Percentiles rank a stretch among this genome's conserved stretches.
These are phyloP conservation scores for Lactarius psammicola DNA, from an alignment of 768 basidiomycete species.

Conservation along the genomic window DNA sequence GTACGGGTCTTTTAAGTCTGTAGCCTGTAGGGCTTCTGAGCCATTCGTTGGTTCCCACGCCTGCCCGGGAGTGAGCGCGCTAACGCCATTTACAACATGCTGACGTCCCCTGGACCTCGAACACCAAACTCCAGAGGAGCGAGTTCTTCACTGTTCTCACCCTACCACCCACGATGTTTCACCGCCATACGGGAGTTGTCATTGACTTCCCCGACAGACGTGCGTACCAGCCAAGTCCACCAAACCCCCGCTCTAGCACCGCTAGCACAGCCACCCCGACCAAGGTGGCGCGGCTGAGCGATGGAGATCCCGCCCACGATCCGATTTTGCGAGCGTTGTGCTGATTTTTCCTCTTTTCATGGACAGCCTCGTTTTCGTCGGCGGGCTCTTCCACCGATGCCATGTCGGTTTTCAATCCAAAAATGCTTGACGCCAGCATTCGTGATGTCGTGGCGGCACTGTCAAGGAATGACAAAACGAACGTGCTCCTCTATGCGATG, in stretches of 20 bases:
- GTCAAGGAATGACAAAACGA: slow-evolving; percentile 64
- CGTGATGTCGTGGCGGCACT: slow-evolving; percentile 61
- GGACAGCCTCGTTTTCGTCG: slow-evolving; percentile 4
- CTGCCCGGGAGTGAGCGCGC: not conserved
- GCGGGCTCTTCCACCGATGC: slow-evolving; percentile 6
- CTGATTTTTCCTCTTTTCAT: slow-evolving; percentile 1
- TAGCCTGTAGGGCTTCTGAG: not conserved
- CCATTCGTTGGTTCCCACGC: not conserved
- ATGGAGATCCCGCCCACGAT: not conserved
- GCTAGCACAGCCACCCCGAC: slow-evolving; percentile 5
- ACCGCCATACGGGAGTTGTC: slow-evolving; percentile 23
- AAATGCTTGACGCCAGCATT: slow-evolving; percentile 73
- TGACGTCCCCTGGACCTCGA: not conserved
- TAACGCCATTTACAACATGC: not conserved
- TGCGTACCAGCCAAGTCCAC: not conserved
- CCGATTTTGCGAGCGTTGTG: not conserved
- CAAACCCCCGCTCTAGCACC: not conserved
- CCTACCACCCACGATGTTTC: not conserved
- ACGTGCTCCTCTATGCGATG: slow-evolving; percentile 76
- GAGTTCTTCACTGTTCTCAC: not conserved
- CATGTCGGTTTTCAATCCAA: slow-evolving; percentile 72
- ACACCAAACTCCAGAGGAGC: not conserved
- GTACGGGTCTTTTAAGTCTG: not conserved
- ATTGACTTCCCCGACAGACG: slow-evolving; percentile 21
- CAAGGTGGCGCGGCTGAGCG: not conserved